Evolutionary conservation across 169 alveolate species (phyloP), one percentile per base, ranked within the genome.

Genomic region (Hammondia hammondi): DNA sequence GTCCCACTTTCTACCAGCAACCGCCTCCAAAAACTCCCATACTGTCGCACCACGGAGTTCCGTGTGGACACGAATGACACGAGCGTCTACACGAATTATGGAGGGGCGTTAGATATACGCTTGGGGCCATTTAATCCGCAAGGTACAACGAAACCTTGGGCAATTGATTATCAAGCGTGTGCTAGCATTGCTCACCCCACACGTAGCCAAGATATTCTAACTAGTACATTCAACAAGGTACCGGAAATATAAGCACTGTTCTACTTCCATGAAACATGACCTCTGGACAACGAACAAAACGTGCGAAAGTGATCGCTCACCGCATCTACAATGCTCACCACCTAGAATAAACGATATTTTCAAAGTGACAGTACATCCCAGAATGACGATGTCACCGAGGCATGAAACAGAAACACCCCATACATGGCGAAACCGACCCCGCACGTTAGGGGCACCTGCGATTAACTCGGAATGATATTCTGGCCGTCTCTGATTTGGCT

Each of bases 101-200:
- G 48, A 19, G 29, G 87, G 19, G 87, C 87, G 48, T 37, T 77
- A 10, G 6, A n/a, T 77, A 32, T 77, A 39, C 87, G 87, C 87
- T 39, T 39, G 87, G 87, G 87, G 87, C 87, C 87, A 77, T 77
- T 77, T 77, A 77, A 77, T 29, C 87, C 87, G 48, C 87, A 77
- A 77, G 87, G 87, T 77, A 77, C 87, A 4, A 46, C 0, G 32
- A 24, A 77, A 77, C 87, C 87, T 77, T 17, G 87, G 87, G 87
- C 48, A 77, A 77, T 77, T 77, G 87, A 77, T 77, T 39, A 37
- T 77, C 87, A 39, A 39, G 87, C 87, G 43, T 39, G 46, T 77
- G 45, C 61, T 14, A 7, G 9, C 0, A 2, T 14, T 52, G 43
- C 43, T 39, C 43, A 39, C 43, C 43, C 43, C 43, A 39, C 2